Evolutionary conservation across 2,329 filamentous ascomycete genomes (phyloP).

Genomic region (Fusarium circinatum): DNA sequence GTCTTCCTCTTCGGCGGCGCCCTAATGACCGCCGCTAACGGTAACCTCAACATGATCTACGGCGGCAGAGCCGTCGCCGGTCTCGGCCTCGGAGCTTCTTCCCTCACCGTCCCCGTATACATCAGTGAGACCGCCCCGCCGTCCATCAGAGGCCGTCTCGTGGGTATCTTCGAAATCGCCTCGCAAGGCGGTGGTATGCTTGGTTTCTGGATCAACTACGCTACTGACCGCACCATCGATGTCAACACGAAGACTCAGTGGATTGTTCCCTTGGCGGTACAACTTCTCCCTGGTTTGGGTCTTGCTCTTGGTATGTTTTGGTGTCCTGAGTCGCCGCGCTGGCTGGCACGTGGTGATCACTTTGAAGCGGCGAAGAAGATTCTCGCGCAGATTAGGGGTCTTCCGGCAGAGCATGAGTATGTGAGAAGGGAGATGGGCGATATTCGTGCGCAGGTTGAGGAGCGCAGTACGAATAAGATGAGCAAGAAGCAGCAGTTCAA

Average conservation of each 20-base stretch:
- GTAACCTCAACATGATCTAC: slow-evolving; percentile 53
- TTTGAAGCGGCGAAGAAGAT: slow-evolving; percentile 59
- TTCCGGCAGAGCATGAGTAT: slow-evolving; percentile 51
- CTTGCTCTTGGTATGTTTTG: slow-evolving; percentile 65
- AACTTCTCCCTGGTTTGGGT: slow-evolving; percentile 65
- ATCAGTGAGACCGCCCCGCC: slow-evolving; percentile 57
- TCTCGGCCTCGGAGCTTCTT: slow-evolving; percentile 62
- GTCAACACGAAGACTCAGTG: slow-evolving; percentile 52
- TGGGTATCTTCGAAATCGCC: slow-evolving; percentile 61
- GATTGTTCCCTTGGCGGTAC: slow-evolving; percentile 67
- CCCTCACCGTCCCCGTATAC: slow-evolving; percentile 58
- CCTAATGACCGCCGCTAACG: slow-evolving; percentile 49
- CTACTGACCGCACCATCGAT: slow-evolving; percentile 41
- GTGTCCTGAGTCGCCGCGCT: slow-evolving; percentile 70
- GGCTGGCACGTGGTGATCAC: slow-evolving; percentile 66
- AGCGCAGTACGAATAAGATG: slow-evolving; percentile 50
- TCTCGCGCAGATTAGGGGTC: slow-evolving; percentile 49
- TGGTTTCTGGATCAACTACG: slow-evolving; percentile 55
- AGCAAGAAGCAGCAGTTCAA: slow-evolving; percentile 42
- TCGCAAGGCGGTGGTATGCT: slow-evolving; percentile 48
- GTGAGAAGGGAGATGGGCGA: slow-evolving; percentile 62
- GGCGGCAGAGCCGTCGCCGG: slow-evolving; percentile 62
- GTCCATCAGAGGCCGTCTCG: slow-evolving; percentile 60
- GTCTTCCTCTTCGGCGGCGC: slow-evolving; percentile 54
- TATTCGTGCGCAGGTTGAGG: slow-evolving; percentile 67